Evolutionary conservation across 2,329 filamentous ascomycete genomes (phyloP).

Genomic region (Colletotrichum sp.): DNA sequence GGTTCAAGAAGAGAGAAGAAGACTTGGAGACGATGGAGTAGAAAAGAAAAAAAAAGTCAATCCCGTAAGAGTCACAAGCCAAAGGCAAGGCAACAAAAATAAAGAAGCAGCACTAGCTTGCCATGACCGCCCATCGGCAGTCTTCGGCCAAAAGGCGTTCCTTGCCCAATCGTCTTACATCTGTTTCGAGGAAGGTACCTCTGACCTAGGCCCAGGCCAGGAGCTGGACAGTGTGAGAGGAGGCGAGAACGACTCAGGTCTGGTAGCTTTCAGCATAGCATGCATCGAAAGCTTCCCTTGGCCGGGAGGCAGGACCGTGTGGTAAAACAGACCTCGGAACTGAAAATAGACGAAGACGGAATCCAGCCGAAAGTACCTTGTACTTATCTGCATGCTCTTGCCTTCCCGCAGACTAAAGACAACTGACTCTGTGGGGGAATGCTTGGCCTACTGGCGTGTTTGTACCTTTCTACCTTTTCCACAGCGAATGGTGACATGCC

Average conservation of each 20-base stretch:
- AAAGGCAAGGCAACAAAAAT: slow-evolving; percentile 7
- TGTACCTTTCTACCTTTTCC: not conserved
- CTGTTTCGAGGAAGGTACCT: slow-evolving; percentile 20
- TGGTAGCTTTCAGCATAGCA: not conserved
- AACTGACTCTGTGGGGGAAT: not conserved
- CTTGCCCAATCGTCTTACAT: slow-evolving; percentile 20
- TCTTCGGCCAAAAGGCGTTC: slow-evolving; percentile 22
- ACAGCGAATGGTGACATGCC: not conserved
- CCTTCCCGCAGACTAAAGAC: not conserved
- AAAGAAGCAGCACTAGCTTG: slow-evolving; percentile 14
- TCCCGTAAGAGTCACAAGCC: slow-evolving; percentile 23
- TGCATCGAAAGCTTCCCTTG: not conserved
- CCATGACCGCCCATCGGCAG: slow-evolving; percentile 16
- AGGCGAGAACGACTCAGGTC: not conserved
- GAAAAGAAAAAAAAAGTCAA: slow-evolving; percentile 20
- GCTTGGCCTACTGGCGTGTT: not conserved
- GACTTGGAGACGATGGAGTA: slow-evolving; percentile 10
- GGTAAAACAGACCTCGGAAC: slow-evolving; percentile 17
- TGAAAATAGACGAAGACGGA: not conserved
- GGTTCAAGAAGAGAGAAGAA: slow-evolving; percentile 2
- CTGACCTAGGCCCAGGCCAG: slow-evolving; percentile 15
- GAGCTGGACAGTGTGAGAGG: slow-evolving; percentile 11
- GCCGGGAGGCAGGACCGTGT: slow-evolving; percentile 1
- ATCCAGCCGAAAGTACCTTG: not conserved
- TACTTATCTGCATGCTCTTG: not conserved